A percentile compares a stretch with the other conserved stretches of the same genome.
These are phyloP conservation scores for Chlamydomonas incerta DNA, from an alignment of 139 green algal genomes.

Conservation along the genomic window DNA sequence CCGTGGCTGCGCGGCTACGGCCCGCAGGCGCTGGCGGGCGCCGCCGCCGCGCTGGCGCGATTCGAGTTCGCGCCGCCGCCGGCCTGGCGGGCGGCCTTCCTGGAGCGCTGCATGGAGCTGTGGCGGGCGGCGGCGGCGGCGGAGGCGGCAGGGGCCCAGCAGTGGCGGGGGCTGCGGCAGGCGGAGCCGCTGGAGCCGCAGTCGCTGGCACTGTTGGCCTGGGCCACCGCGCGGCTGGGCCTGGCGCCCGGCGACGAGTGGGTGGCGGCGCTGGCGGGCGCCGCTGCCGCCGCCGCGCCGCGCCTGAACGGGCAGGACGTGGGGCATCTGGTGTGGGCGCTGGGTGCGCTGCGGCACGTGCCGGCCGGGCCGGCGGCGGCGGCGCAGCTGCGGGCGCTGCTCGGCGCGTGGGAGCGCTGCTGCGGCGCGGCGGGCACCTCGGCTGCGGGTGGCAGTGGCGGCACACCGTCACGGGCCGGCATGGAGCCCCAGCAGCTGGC, in stretches of 20 bases:
- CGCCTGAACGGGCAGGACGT: constrained; percentile 22
- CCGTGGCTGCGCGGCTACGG: constrained; percentile 11
- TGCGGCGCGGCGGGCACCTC: too few species aligned
- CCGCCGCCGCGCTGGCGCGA: neutral
- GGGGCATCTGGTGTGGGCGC: constrained; percentile 19
- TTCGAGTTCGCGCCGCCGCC: neutral
- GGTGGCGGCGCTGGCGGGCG: neutral
- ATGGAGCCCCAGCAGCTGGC: constrained; percentile 39
- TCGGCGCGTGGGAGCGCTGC: constrained; percentile 14
- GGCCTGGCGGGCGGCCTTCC: neutral
- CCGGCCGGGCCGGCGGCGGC: neutral
- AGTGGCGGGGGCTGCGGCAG: neutral
- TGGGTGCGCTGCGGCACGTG: neutral
- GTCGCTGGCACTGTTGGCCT: neutral
- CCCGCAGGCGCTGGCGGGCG: constrained; percentile 34
- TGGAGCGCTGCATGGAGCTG: neutral
- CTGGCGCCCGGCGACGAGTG: neutral
- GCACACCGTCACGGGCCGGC: too few species aligned
- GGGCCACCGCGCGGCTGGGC: constrained; percentile 20
- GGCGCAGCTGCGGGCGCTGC: neutral
- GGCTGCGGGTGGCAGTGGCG: neutral
- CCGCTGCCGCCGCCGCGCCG: neutral
- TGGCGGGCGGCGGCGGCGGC: neutral
- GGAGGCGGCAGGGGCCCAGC: too few species aligned
- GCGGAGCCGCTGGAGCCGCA: neutral